Evolutionary conservation across 2,329 filamentous ascomycete species (phyloP).

Genomic region (Botrytis porri): DNA sequence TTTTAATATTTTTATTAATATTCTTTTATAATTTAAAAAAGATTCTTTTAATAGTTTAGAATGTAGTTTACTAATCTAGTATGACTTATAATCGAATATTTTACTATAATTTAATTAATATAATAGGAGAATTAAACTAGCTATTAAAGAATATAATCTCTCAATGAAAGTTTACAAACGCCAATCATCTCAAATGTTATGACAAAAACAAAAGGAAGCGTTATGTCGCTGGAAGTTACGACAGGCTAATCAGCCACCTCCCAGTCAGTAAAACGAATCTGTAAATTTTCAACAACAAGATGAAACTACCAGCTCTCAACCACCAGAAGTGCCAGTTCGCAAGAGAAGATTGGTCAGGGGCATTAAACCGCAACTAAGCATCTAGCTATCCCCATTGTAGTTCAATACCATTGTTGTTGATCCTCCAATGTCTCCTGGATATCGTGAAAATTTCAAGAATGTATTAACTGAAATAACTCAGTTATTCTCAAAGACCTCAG

Average conservation of each 20-base stretch:
- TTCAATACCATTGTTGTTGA: not conserved
- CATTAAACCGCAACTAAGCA: not conserved
- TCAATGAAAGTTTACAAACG: not conserved
- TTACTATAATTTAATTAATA: no score
- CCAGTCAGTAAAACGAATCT: not conserved
- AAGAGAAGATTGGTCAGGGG: not conserved
- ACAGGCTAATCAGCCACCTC: not conserved
- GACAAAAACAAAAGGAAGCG: not conserved
- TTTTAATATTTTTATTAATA: no score
- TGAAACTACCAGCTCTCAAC: not conserved
- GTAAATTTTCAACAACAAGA: not conserved
- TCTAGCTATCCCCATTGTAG: not conserved
- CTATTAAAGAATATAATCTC: not conserved
- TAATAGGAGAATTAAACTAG: not conserved
- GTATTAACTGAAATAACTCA: not conserved
- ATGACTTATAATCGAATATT: no score
- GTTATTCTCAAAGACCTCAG: not conserved
- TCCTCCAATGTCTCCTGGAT: not conserved
- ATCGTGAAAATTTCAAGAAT: not conserved
- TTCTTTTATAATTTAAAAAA: no score
- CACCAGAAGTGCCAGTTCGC: not conserved
- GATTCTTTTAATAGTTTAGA: no score
- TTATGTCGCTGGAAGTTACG: not conserved
- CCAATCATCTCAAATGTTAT: not conserved
- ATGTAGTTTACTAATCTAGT: no score